Base-by-base conservation (phyloP, 805 yeast species). In the Candida maesae region DNA sequence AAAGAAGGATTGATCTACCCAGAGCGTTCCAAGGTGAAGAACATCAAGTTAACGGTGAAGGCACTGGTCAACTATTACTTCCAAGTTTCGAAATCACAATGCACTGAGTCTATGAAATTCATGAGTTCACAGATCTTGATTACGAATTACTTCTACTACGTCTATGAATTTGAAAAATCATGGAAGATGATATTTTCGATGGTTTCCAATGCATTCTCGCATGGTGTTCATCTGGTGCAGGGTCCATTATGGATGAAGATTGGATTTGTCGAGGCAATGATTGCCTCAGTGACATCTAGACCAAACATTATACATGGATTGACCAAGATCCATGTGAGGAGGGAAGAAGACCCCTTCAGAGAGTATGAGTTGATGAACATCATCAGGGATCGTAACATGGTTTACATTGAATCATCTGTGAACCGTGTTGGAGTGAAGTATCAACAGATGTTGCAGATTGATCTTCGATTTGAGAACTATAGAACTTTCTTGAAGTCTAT, bases 161-260 rank as follows among this genome's bases (percentile, higher is more conserved):
- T 30, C 5, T 45, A 11, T 27, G 51, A 50, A 20, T 38, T 44
- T 33, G 48, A 42, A 24, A 49, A 47, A 25, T 36, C 55, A 4
- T 56, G 56, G 56, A 56, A 50, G 38, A 24, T 51, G 33, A 24
- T 56, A 18, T 50, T 42, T 14, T 52, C 50, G 19, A 23, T 42
- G 6, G 52, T 56, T 4, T 48, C 59, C 4, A 53, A 54, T 29
- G 46, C 53, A 12, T 54, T 39, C 38, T 21, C 49, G 2, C 33
- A 45, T 23, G 56, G 58, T 1, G 9, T 56, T 1, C 56, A 56
- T 39, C 35, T 48, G 2, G 12, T 28, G 3, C 55, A 50, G 27
- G 56, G 49, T 4, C 31, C 39, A 3, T 6, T 49, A 6, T 56
- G 60, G 60, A 32, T 42, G 21, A 54, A 47, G 23, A 41, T 56